phyloP scores from a whole-genome alignment of 164 flowering plant genomes.

The Nymphaea thermarum region DNA sequence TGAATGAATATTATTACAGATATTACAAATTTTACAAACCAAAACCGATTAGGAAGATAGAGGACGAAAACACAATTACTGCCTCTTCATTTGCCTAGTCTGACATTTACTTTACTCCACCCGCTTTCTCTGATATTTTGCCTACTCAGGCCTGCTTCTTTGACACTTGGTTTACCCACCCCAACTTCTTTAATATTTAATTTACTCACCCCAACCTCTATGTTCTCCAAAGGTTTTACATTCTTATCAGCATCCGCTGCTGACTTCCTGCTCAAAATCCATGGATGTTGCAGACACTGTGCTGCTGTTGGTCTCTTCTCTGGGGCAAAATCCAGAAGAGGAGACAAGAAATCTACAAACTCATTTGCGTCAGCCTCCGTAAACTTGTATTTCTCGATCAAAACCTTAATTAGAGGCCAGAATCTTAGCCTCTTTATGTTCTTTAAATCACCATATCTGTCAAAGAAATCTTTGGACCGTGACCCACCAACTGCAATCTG shows the following conservation, averaged over 20 bases:
- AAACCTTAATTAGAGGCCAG: constrained; percentile 51
- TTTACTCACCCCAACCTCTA: constrained; percentile 39
- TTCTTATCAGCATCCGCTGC: constrained; percentile 13
- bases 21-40: not conserved
- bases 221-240: constrained; percentile 23
- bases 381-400: constrained; percentile 63
- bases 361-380: constrained; percentile 57
- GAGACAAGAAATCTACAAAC: constrained; percentile 60
- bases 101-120: not conserved
- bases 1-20: not conserved
- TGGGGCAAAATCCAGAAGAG: constrained; percentile 80
- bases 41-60: not conserved
- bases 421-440: constrained; percentile 76
- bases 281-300: constrained; percentile 74
- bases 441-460: constrained; percentile 85
- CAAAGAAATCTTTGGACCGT: constrained; percentile 74
- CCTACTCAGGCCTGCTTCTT: not conserved
- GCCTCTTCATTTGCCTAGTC: not conserved
- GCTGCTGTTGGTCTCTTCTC: constrained; percentile 91
- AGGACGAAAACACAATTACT: not conserved
- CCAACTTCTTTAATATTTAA: constrained; percentile 22
- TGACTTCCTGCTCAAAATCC: constrained; percentile 36
- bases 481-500: constrained; percentile 78
- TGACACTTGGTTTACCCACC: not conserved
- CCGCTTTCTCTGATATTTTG: not conserved